phyloP scores from a whole-genome alignment of 1,284 basidiomycete species.

The Ceratobasidium sp. region DNA sequence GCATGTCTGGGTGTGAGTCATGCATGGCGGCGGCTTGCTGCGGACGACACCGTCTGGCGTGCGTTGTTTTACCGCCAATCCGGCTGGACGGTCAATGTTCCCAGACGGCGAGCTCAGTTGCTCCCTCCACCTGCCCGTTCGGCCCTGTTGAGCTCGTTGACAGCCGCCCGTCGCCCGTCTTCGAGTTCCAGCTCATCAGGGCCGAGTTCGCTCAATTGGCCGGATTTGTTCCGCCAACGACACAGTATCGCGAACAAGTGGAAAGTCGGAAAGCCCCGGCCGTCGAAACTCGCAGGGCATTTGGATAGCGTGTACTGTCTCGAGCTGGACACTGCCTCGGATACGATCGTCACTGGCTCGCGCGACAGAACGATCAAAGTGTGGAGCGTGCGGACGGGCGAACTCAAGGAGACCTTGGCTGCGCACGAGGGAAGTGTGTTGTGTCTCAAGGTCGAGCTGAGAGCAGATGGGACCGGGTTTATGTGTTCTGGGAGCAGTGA shows the following conservation, averaged over 20 bases:
- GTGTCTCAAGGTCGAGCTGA: slow-evolving; percentile 73
- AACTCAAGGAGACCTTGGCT: slow-evolving; percentile 68
- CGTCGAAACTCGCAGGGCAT: slow-evolving; percentile 51
- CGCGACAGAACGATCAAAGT: slow-evolving; percentile 81
- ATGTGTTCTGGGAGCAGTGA: slow-evolving; percentile 88
- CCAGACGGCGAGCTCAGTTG: slow-evolving; percentile 18
- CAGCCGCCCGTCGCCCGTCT: not conserved
- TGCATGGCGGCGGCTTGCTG: slow-evolving; percentile 69
- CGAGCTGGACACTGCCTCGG: slow-evolving; percentile 64
- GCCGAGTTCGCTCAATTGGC: slow-evolving; percentile 26
- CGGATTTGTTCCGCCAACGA: slow-evolving; percentile 32
- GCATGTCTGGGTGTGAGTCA: slow-evolving; percentile 69
- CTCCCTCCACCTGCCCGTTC: slow-evolving; percentile 4
- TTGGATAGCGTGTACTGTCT: slow-evolving; percentile 76
- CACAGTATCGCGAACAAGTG: slow-evolving; percentile 17
- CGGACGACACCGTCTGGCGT: slow-evolving; percentile 78
- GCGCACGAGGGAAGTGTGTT: slow-evolving; percentile 79
- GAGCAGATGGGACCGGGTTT: slow-evolving; percentile 54
- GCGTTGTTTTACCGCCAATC: slow-evolving; percentile 65
- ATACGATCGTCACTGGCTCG: slow-evolving; percentile 83
- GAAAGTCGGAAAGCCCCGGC: slow-evolving; percentile 41
- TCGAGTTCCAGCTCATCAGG: slow-evolving; percentile 20
- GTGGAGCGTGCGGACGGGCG: slow-evolving; percentile 72
- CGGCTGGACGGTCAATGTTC: slow-evolving; percentile 66
- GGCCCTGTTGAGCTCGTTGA: slow-evolving; percentile 4